phyloP scores from a whole-genome alignment of 495 filamentous ascomycete species.

The Diplogelasinospora grovesii region DNA sequence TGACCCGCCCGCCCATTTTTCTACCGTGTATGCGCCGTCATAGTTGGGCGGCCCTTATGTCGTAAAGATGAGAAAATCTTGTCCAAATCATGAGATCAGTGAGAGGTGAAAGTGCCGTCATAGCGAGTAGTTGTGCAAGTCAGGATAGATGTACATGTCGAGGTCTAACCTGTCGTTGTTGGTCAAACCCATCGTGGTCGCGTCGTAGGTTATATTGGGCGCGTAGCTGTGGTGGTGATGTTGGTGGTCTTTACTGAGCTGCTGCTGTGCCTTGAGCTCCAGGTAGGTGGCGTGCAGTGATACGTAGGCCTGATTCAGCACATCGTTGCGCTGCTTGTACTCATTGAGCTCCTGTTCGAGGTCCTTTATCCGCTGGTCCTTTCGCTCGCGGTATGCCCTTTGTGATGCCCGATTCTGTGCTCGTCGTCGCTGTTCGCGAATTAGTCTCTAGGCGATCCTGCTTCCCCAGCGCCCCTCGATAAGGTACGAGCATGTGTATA shows the following conservation, averaged over 20 bases:
- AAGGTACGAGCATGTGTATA: conserved; percentile 1
- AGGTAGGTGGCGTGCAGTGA: conserved; percentile 36
- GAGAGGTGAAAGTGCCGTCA: too few species aligned
- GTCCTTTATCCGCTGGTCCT: conserved; percentile 75
- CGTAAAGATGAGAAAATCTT: too few species aligned
- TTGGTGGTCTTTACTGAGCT: too few species aligned
- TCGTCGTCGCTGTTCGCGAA: conserved; percentile 43
- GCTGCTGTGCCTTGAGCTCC: conserved; percentile 26
- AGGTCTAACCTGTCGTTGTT: conserved; percentile 20
- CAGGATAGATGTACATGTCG: conserved; percentile 24
- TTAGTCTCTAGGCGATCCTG: conserved; percentile 19
- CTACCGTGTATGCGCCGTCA: too few species aligned
- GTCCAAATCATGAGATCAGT: too few species aligned
- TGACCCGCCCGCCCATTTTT: too few species aligned
- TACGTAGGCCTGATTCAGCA: conserved; percentile 35
- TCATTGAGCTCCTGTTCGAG: conserved; percentile 69
- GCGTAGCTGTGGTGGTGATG: conserved; percentile 19
- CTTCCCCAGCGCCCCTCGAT: too few species aligned
- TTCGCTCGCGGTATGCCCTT: conserved; percentile 76
- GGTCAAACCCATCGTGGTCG: conserved; percentile 12
- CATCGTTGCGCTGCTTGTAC: conserved; percentile 38
- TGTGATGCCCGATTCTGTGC: conserved; percentile 59
- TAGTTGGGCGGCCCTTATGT: too few species aligned
- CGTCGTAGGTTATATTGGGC: conserved; percentile 15
- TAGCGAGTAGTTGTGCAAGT: conserved; percentile 19